These are phyloP conservation scores for Phytophthora boehmeriae DNA, from an alignment of 352 stramenopile species.

Conservation along the genomic window DNA sequence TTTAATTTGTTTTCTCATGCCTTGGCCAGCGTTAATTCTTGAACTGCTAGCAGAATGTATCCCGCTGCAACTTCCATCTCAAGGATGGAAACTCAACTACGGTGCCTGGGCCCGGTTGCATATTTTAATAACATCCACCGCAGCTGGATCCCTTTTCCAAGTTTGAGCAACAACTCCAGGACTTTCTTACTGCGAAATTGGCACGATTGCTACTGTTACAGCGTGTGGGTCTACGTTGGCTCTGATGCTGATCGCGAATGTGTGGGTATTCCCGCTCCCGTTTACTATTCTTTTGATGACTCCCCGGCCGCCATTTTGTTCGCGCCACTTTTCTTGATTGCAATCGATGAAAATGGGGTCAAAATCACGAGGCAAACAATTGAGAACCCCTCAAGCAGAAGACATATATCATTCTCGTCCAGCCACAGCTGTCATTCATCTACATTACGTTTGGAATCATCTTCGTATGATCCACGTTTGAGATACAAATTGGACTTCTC, in stretches of 20 bases:
- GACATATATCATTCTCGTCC: not conserved
- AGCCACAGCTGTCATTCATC: not conserved
- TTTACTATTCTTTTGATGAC: not conserved
- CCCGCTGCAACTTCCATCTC: not conserved
- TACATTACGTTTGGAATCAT: conserved; percentile 15
- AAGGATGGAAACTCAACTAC: conserved; percentile 10
- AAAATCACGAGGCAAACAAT: not conserved
- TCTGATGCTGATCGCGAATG: not conserved
- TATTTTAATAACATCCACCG: not conserved
- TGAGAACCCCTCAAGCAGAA: not conserved
- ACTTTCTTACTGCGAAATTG: not conserved
- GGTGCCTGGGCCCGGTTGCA: not conserved
- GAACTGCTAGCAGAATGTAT: not conserved
- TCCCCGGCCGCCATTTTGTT: not conserved
- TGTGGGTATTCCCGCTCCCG: not conserved
- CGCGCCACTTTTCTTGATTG: not conserved
- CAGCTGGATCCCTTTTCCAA: not conserved
- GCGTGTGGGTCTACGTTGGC: not conserved
- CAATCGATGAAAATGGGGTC: not conserved
- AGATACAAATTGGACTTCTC: conserved; percentile 6
- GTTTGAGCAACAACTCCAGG: not conserved
- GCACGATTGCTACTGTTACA: not conserved
- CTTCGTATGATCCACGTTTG: conserved; percentile 1
- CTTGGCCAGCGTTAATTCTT: not conserved
- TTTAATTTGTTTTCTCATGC: not conserved